Evolutionary conservation across 768 basidiomycete species (phyloP), one percentile per base, ranked within the genome.

Genomic region (Solioccasus polychromus): DNA sequence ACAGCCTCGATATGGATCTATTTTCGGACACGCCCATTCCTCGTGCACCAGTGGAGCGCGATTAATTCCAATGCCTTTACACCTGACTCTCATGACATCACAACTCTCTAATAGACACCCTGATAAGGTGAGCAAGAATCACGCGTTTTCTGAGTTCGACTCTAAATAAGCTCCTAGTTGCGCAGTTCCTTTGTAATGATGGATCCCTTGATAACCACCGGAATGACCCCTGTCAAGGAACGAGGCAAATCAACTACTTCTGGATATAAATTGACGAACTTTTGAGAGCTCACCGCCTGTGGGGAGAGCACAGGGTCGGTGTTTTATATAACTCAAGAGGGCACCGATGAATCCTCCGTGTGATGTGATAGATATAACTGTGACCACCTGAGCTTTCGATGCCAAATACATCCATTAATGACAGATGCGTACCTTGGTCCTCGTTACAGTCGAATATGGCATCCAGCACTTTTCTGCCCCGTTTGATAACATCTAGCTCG

Each of bases 261-360:
- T 35, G 12, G 12, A 26, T 17, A 8, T 30, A 20, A 31, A 9
- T 15, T 2, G 15, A n/a, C 18, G 11, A 24, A 8, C 12, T 20
- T n/a, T n/a, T n/a, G 23, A 17, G 18, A 63, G 72, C 51, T 44
- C 82, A 83, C 82, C n/a, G 68, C 85, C 83, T 3, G 80, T 82
- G 3, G 76, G 74, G 23, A 83, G 58, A 3, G 57, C 42, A 54
- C 73, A 78, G 8, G 35, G 41, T 1, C 54, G 52, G 12, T 77
- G 71, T 0, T 72, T 75, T 17, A 78, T 56, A 0, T 69, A 70
- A 2, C 51, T 61, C 56, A 83, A 52, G 40, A 83, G 74, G 1
- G 72, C 78, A 44, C 75, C 72, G 30, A 83, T 78, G 50, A 79
- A 72, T 0, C 81, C 82, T 15, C 74, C 71, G 59, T 86, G 85